A percentile compares a stretch with the other conserved stretches of the same genome.
Conservation (phyloP, 805 yeast species). For the Starmerella stigmatis region DNA sequence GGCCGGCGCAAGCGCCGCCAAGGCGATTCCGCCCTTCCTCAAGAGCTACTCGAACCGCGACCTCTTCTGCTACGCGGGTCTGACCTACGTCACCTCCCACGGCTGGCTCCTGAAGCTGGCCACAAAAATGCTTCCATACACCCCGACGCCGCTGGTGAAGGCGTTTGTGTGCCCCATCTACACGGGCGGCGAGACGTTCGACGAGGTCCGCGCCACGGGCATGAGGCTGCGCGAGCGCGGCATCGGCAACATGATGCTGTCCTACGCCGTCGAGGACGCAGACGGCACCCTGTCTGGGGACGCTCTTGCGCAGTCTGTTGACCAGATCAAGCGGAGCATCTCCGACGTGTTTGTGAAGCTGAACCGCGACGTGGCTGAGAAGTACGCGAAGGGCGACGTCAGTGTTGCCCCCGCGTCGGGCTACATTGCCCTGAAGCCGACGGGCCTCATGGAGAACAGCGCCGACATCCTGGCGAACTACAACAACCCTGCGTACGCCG, state of each 20-base stretch:
- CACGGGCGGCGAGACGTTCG: conserved; percentile 78
- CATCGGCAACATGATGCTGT: conserved; percentile 88
- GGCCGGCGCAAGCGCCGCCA: not conserved
- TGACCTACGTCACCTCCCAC: conserved; percentile 30
- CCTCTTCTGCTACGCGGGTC: conserved; percentile 27
- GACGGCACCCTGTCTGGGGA: conserved; percentile 44
- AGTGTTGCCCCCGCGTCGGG: conserved; percentile 76
- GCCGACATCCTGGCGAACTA: conserved; percentile 58
- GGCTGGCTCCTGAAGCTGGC: conserved; percentile 28
- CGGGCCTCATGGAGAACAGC: conserved; percentile 74
- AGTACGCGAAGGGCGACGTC: conserved; percentile 28
- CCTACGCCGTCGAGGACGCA: conserved; percentile 86
- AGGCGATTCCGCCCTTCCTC: conserved; percentile 22
- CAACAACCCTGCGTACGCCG: conserved; percentile 41
- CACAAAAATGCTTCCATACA: conserved; percentile 30
- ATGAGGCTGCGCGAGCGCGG: conserved; percentile 57
- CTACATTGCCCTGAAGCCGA: conserved; percentile 86
- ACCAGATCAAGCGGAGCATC: conserved; percentile 45
- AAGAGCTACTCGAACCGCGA: conserved; percentile 24
- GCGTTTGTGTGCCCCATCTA: conserved; percentile 68
- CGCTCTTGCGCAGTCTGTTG: conserved; percentile 36
- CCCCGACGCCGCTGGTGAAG: conserved; percentile 60
- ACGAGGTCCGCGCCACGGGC: conserved; percentile 64
- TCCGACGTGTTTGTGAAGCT: conserved; percentile 53
- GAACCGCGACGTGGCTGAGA: conserved; percentile 34